Conservation (phyloP, 345 rosid species). For the Anastatica hierochuntica region DNA sequence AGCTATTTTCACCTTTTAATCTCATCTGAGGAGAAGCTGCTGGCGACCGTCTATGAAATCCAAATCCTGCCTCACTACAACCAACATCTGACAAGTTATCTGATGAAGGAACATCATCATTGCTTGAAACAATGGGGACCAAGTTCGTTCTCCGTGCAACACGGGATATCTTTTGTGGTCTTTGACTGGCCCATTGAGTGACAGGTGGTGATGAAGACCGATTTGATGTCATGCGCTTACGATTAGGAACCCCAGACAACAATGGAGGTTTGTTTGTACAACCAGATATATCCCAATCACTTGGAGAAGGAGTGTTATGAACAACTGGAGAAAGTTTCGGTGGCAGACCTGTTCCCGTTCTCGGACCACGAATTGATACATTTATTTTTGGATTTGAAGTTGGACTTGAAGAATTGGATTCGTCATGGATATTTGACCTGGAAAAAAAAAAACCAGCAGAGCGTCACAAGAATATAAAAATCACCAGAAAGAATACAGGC, state of each 20-base stretch:
- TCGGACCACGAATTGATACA: conserved; percentile 63
- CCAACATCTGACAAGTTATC: conserved; percentile 67
- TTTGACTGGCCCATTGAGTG: conserved; percentile 80
- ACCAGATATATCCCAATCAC: conserved; percentile 82
- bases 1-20: conserved; percentile 52
- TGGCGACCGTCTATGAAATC: conserved; percentile 53
- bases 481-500: not conserved
- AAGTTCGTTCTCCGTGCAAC: conserved; percentile 86
- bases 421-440: conserved; percentile 71
- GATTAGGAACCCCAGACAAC: conserved; percentile 56
- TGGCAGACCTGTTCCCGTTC: conserved; percentile 57
- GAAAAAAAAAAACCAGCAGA: not conserved
- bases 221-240: conserved; percentile 63
- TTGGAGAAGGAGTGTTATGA: conserved; percentile 55
- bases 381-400: conserved; percentile 55
- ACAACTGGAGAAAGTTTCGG: conserved; percentile 68
- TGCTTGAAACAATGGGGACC: conserved; percentile 63
- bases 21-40: conserved; percentile 74
- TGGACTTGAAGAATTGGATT: conserved; percentile 79
- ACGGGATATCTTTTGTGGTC: conserved; percentile 85
- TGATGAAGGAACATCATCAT: conserved; percentile 59
- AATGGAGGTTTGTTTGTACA: conserved; percentile 71
- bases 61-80: conserved; percentile 55
- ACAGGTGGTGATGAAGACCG: conserved; percentile 85
- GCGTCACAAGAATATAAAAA: conserved; percentile 10